phyloP scores from a whole-genome alignment of 306 rosid species.

The Lagenaria siceraria region DNA sequence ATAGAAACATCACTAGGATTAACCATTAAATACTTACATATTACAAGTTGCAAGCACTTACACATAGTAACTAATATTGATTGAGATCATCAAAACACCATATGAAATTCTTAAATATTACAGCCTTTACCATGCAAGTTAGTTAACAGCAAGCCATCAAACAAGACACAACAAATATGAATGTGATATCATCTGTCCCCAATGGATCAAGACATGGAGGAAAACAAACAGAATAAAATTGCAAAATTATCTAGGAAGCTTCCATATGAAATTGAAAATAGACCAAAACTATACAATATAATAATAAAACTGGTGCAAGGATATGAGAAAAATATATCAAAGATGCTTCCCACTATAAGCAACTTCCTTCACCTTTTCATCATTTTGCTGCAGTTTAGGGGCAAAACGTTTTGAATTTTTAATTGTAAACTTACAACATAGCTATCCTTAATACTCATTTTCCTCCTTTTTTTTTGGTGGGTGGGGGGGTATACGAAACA shows the following conservation, averaged over 20 bases:
- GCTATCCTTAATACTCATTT: too few relatives aligned
- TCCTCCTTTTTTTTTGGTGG: too few relatives aligned
- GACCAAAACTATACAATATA: background rate
- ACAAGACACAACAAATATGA: background rate
- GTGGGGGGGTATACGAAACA: too few relatives aligned
- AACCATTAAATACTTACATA: background rate
- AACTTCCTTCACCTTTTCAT: background rate
- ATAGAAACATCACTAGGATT: background rate
- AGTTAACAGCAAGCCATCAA: background rate
- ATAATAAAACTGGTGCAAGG: background rate
- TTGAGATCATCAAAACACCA: background rate
- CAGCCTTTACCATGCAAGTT: background rate
- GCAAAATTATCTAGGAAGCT: background rate
- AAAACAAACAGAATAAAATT: background rate
- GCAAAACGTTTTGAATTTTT: background rate
- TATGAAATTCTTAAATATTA: background rate
- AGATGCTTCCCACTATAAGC: background rate
- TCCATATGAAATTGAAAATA: background rate
- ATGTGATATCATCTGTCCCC: background rate
- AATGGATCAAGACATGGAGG: background rate
- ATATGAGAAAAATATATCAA: background rate
- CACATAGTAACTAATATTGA: background rate
- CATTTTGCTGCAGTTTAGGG: background rate
- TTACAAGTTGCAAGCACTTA: background rate
- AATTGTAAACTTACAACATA: background rate